Base-by-base conservation (phyloP, 352 stramenopile species). In the Globisporangium megalacanthum region DNA sequence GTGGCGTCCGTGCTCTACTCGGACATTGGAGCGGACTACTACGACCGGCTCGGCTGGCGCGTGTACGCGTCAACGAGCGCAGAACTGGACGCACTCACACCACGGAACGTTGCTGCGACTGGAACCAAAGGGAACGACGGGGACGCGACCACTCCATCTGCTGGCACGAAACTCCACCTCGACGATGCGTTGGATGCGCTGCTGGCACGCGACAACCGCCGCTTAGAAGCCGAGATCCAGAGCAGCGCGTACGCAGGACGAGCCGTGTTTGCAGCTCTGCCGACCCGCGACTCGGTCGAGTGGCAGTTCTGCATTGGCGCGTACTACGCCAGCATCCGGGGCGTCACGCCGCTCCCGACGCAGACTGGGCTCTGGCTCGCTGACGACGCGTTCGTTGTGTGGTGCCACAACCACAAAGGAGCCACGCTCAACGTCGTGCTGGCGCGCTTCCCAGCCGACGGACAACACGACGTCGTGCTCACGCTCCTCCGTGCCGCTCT, bases 341-440 rank as follows among this genome's bases (percentile, higher is more conserved):
- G 52, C 14, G 70, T 75, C 50, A 31, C 68, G 2, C 58, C 80
- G 33, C 47, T 72, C 14, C 79, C 76, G 20, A 66, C 44, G 48
- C 66, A 57, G 13, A 83, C 72, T 36, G 79, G 79, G 14, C 61
- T 71, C 33, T 62, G 65, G 33, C 22, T 83, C 33, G 65, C 61
- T 31, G 63, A 60, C 35, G 66, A 83, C 31, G 75, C 73, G 0
- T 87, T 87, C 41, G 46, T 86, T 10, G 48, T 89, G 13, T 89
- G 79, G 79, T 83, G 69, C 58, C 76, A 87, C 67, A 83, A 86
- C 45, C 39, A 85, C 36, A 87, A 87, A 58, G 75, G 72, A 45
- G 71, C 65, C 33, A 76, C 72, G 54, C 64, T 89, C 41, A 82
- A 83, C 57, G 51, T 87, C 31, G 52, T 83, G 45, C 76, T 68